A percentile compares a stretch with the other conserved stretches of the same genome.
Evolutionary conservation across 2,329 filamentous ascomycete genomes (phyloP).

Genomic region (Aspergillus phoenicis): DNA sequence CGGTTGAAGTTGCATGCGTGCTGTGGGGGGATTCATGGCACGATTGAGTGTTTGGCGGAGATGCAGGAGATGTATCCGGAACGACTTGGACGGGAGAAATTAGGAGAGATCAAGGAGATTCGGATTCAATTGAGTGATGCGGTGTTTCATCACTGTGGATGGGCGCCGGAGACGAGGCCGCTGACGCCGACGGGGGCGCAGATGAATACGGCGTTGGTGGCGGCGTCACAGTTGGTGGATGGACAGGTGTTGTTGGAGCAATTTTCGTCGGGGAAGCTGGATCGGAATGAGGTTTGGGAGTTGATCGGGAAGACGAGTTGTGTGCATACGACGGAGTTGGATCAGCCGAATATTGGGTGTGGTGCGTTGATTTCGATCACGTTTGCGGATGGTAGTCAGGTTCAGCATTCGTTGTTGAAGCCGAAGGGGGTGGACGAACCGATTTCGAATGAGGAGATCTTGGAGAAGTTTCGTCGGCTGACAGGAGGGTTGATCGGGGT

Average conservation of each 20-base stretch:
- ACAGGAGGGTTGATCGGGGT: neutral
- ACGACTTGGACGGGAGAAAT: neutral
- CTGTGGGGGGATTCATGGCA: constrained; percentile 2
- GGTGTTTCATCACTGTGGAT: constrained; percentile 8
- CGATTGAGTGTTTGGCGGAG: neutral
- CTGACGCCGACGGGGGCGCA: constrained; percentile 11
- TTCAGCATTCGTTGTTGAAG: neutral
- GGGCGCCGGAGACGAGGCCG: constrained; percentile 19
- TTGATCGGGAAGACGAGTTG: constrained; percentile 5
- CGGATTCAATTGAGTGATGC: constrained; percentile 2
- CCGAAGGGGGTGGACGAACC: constrained; percentile 2
- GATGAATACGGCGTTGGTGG: constrained; percentile 15
- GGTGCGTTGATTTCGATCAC: neutral
- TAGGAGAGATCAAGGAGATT: neutral
- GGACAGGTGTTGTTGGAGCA: constrained; percentile 8
- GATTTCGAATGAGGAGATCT: constrained; percentile 9
- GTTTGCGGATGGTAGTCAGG: neutral
- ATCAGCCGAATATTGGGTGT: neutral
- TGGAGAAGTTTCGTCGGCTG: constrained; percentile 1
- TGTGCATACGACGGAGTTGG: neutral
- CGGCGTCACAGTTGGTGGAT: constrained; percentile 9
- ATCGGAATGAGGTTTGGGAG: constrained; percentile 6
- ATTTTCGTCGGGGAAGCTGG: neutral
- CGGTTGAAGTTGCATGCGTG: constrained; percentile 11
- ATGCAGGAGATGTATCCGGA: constrained; percentile 7